phyloP scores from a whole-genome alignment of 495 filamentous ascomycete species.

The Penicillium egyptiacum region DNA sequence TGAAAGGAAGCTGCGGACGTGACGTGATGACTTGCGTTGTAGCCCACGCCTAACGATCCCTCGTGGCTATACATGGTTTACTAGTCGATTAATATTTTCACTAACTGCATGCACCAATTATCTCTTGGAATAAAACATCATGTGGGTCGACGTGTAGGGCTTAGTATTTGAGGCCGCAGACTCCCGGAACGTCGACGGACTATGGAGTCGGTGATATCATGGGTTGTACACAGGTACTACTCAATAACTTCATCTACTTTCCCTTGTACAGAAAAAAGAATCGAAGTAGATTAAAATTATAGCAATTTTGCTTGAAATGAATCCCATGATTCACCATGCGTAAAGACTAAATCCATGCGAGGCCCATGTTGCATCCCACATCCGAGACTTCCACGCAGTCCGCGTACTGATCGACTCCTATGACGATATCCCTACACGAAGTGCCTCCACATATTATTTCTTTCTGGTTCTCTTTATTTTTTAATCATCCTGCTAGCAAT shows the following conservation, averaged over 20 bases:
- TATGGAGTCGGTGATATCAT: neutral
- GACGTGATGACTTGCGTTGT: constrained; percentile 44
- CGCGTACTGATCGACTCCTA: constrained; percentile 5
- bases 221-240: neutral
- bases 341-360: constrained; percentile 7
- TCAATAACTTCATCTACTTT: neutral
- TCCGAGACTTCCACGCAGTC: constrained; percentile 13
- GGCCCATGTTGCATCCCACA: constrained; percentile 13
- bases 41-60: neutral
- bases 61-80: neutral
- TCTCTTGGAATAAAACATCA: neutral
- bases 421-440: constrained; percentile 5
- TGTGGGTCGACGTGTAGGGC: neutral
- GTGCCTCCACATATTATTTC: neutral
- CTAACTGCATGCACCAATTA: constrained; percentile 4
- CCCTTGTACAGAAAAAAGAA: neutral
- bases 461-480: constrained; percentile 1
- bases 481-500: neutral
- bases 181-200: neutral
- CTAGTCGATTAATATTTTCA: neutral
- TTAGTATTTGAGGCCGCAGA: neutral
- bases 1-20: constrained; percentile 16
- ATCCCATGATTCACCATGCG: constrained; percentile 5
- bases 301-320: neutral
- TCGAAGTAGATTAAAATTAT: neutral